Percentiles rank a stretch among this genome's conserved stretches.
Evolutionary conservation across 441 rosid species (phyloP).

Genomic region (Aquilaria agallochum): DNA sequence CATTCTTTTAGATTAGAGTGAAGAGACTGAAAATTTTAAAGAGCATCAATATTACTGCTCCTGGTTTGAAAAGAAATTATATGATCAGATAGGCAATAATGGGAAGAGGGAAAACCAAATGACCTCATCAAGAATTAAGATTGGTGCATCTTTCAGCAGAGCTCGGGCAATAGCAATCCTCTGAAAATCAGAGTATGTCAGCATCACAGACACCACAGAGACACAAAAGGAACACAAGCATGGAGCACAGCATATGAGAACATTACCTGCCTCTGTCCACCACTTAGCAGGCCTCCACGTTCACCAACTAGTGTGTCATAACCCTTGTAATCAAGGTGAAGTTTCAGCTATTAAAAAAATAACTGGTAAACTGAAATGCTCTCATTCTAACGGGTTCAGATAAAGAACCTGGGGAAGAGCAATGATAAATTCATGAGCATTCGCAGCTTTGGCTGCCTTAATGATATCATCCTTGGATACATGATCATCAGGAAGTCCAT

Average conservation of each 20-base stretch:
- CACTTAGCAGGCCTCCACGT: constrained; percentile 91
- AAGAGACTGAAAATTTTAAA: too few species aligned
- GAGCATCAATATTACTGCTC: too few species aligned
- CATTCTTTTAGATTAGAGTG: too few species aligned
- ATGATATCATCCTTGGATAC: constrained; percentile 87
- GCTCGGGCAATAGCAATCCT: constrained; percentile 93
- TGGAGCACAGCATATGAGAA: constrained; percentile 5
- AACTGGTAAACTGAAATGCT: constrained; percentile 6
- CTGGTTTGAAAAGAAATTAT: not conserved
- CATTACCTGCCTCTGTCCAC: constrained; percentile 92
- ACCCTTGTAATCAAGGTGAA: constrained; percentile 48
- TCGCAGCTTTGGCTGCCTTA: constrained; percentile 94
- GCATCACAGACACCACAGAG: not conserved
- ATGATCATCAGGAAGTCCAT: constrained; percentile 88
- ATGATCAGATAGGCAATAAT: constrained; percentile 7
- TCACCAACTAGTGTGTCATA: constrained; percentile 93
- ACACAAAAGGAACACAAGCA: constrained; percentile 1
- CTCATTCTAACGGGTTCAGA: constrained; percentile 9
- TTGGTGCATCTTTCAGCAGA: constrained; percentile 79
- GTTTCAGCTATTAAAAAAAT: constrained; percentile 15
- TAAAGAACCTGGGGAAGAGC: constrained; percentile 78
- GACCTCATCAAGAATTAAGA: constrained; percentile 89
- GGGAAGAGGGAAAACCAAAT: constrained; percentile 1
- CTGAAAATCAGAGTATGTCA: constrained; percentile 35
- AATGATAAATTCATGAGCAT: constrained; percentile 93